Evolutionary conservation across 331 rosid genomes (phyloP).

Genomic region (Acacia concinna): DNA sequence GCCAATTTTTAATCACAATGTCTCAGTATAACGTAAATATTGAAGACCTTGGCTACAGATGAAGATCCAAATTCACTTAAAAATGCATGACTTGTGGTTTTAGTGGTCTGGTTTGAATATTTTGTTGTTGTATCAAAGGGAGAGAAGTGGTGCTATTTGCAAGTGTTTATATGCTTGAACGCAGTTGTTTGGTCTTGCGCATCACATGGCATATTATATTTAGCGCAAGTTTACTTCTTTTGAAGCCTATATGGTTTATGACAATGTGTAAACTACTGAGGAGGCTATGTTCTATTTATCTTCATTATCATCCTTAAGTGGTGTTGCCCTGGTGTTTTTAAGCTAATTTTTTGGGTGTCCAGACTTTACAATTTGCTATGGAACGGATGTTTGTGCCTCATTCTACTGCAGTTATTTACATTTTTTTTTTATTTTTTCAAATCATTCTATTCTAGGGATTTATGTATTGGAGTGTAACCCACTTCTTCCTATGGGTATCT

Average conservation of each 20-base stretch:
- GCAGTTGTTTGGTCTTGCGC: constrained; percentile 2
- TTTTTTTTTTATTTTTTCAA: not conserved
- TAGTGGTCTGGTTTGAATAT: not conserved
- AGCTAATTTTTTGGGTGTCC: constrained; percentile 1
- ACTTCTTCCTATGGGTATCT: constrained; percentile 2
- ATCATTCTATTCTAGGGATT: constrained; percentile 14
- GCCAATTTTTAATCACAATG: not conserved
- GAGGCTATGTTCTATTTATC: constrained; percentile 25
- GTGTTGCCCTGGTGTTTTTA: constrained; percentile 18
- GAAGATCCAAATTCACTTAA: not conserved
- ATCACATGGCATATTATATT: not conserved
- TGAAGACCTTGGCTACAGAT: not conserved
- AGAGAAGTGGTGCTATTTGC: constrained; percentile 29
- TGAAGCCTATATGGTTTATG: constrained; percentile 32
- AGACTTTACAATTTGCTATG: not conserved
- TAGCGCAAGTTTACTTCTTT: not conserved
- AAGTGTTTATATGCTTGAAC: constrained; percentile 30
- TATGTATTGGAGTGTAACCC: constrained; percentile 20
- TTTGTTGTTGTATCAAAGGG: not conserved
- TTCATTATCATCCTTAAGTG: constrained; percentile 21
- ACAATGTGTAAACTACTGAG: constrained; percentile 19
- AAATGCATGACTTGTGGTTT: not conserved
- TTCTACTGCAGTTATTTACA: not conserved
- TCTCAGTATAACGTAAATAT: not conserved
- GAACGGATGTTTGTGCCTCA: constrained; percentile 23